These are phyloP conservation scores for Hanseniaspora guilliermondii DNA, from an alignment of 805 yeast genomes.

Conservation along the genomic window DNA sequence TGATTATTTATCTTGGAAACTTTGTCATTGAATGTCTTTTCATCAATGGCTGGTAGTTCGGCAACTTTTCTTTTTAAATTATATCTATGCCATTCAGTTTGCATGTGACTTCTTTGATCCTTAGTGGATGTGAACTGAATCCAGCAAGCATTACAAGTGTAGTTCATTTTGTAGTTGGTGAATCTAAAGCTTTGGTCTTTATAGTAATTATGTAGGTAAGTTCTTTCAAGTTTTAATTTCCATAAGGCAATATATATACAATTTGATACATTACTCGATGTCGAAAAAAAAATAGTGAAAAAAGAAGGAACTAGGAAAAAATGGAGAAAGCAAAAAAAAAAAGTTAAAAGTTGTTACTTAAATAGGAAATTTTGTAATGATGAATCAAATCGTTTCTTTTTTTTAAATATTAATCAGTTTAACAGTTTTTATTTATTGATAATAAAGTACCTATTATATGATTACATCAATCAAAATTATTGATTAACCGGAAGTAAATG, in stretches of 20 bases:
- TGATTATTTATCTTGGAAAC: conserved; percentile 27
- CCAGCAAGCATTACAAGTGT: conserved; percentile 82
- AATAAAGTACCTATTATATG: too few relatives aligned
- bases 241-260: too few relatives aligned
- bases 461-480: too few relatives aligned
- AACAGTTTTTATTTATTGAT: not conserved
- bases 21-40: conserved; percentile 58
- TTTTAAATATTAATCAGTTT: not conserved
- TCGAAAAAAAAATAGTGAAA: not conserved
- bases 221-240: too few relatives aligned
- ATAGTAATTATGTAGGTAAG: not conserved
- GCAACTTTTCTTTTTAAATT: conserved; percentile 92
- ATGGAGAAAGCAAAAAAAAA: not conserved
- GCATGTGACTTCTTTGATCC: conserved; percentile 84
- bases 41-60: conserved; percentile 58
- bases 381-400: not conserved
- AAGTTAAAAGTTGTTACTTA: not conserved
- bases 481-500: too few relatives aligned
- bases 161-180: conserved; percentile 18
- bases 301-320: not conserved
- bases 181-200: not conserved
- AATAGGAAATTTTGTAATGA: not conserved
- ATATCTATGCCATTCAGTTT: conserved; percentile 95
- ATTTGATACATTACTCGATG: not conserved
- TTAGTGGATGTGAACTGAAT: conserved; percentile 63